phyloP scores from a whole-genome alignment of 495 filamentous ascomycete species.

The Clavariopsis aquatica region DNA sequence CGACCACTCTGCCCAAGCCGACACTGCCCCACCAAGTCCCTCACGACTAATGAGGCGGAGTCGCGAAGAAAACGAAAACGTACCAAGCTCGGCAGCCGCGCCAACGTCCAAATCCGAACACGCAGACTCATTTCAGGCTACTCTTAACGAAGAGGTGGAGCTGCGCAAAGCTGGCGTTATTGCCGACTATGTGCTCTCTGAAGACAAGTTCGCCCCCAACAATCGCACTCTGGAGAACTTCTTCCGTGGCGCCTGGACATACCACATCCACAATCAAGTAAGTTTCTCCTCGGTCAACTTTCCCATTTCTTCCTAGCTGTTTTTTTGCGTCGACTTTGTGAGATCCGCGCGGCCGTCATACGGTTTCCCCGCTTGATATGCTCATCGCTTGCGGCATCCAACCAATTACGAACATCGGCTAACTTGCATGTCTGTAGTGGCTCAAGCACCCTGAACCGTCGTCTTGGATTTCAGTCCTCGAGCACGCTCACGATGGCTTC shows the following conservation, averaged over 20 bases:
- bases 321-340: slow-evolving; percentile 1
- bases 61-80: slow-evolving; percentile 31
- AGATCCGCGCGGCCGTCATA: background rate
- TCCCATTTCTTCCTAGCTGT: background rate
- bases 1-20: slow-evolving; percentile 18
- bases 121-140: slow-evolving; percentile 41
- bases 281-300: slow-evolving; percentile 26
- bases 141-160: slow-evolving; percentile 41
- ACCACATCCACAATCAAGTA: slow-evolving; percentile 63
- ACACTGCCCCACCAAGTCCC: slow-evolving; percentile 25
- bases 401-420: slow-evolving; percentile 30
- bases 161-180: slow-evolving; percentile 43
- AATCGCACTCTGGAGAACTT: slow-evolving; percentile 59
- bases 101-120: slow-evolving; percentile 27
- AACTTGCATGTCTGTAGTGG: slow-evolving; percentile 46
- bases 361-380: slow-evolving; percentile 31
- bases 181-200: slow-evolving; percentile 47
- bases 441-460: slow-evolving; percentile 56
- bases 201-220: slow-evolving; percentile 55
- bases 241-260: slow-evolving; percentile 59
- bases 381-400: slow-evolving; percentile 15
- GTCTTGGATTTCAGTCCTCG: slow-evolving; percentile 58
- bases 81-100: slow-evolving; percentile 27
- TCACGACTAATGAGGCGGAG: slow-evolving; percentile 19
- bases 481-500: slow-evolving; percentile 58